Conservation (phyloP, 192 early-diverging fungal genomes). For the Gryganskiella cystojenkinii region DNA sequence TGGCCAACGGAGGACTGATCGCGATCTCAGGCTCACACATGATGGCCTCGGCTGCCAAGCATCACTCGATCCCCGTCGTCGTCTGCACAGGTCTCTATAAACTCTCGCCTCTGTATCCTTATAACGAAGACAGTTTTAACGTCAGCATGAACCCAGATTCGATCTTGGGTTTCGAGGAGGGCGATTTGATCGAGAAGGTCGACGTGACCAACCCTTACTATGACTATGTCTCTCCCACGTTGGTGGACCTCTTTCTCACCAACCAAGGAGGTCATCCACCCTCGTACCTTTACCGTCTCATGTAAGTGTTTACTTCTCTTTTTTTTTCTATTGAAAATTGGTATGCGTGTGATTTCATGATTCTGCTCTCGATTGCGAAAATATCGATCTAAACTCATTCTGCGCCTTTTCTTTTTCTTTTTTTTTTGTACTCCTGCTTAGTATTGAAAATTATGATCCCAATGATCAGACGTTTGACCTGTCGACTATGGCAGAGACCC, state of each 20-base stretch:
- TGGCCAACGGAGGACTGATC: slow-evolving; percentile 92
- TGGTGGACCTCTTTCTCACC: slow-evolving; percentile 89
- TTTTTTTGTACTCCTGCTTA: slow-evolving; percentile 1
- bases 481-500: neutral
- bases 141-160: slow-evolving; percentile 77
- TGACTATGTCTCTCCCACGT: slow-evolving; percentile 90
- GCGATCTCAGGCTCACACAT: slow-evolving; percentile 80
- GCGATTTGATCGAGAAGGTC: slow-evolving; percentile 77
- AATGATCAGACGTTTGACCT: slow-evolving; percentile 39
- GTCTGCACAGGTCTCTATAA: slow-evolving; percentile 91
- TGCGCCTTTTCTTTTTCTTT: neutral
- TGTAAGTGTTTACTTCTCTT: slow-evolving; percentile 51
- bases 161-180: slow-evolving; percentile 80
- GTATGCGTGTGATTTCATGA: no score
- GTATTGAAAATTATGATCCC: slow-evolving; percentile 36
- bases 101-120: slow-evolving; percentile 85
- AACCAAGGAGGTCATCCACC: slow-evolving; percentile 79
- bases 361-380: no score
- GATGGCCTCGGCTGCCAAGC: slow-evolving; percentile 87
- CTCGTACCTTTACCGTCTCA: slow-evolving; percentile 82
- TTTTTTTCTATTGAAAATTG: no score
- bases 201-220: slow-evolving; percentile 86
- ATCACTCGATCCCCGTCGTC: slow-evolving; percentile 91
- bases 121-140: slow-evolving; percentile 86
- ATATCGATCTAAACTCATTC: no score